phyloP scores from a whole-genome alignment of 345 rosid genomes.

The Eucalyptus camaldulensis region DNA sequence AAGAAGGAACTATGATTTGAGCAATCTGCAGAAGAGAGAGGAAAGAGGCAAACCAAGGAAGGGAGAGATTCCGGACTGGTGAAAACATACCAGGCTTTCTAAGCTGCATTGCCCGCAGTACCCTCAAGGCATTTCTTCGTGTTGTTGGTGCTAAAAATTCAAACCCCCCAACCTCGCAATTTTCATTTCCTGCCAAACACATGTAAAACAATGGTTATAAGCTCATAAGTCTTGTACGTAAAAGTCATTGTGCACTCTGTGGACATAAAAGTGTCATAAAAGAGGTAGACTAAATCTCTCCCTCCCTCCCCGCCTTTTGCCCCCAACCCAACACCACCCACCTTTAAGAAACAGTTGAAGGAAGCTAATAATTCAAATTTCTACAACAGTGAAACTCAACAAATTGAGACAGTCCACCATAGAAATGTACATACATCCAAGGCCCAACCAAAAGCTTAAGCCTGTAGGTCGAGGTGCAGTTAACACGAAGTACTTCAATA shows the following conservation, averaged over 20 bases:
- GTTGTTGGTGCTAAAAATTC: constrained; percentile 91
- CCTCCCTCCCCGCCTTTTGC: background rate
- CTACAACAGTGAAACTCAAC: background rate
- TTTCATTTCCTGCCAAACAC: constrained; percentile 23
- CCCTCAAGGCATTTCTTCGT: constrained; percentile 66
- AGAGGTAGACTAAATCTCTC: background rate
- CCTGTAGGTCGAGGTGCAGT: background rate
- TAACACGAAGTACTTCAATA: background rate
- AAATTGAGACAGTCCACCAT: background rate
- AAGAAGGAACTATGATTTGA: background rate
- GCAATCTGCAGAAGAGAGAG: background rate
- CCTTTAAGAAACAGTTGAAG: background rate
- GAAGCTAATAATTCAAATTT: background rate
- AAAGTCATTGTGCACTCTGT: background rate
- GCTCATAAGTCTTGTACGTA: background rate
- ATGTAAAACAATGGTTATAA: background rate
- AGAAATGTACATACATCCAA: background rate
- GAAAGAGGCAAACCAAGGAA: background rate
- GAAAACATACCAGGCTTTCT: constrained; percentile 60
- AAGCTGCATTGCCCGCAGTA: constrained; percentile 93
- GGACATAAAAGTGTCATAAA: background rate
- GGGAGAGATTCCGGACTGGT: background rate
- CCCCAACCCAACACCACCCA: background rate
- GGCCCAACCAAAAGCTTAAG: background rate
- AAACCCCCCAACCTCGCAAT: constrained; percentile 47